These are phyloP conservation scores for Microsporum canis DNA, from an alignment of 2,329 filamentous ascomycete genomes.

Conservation along the genomic window DNA sequence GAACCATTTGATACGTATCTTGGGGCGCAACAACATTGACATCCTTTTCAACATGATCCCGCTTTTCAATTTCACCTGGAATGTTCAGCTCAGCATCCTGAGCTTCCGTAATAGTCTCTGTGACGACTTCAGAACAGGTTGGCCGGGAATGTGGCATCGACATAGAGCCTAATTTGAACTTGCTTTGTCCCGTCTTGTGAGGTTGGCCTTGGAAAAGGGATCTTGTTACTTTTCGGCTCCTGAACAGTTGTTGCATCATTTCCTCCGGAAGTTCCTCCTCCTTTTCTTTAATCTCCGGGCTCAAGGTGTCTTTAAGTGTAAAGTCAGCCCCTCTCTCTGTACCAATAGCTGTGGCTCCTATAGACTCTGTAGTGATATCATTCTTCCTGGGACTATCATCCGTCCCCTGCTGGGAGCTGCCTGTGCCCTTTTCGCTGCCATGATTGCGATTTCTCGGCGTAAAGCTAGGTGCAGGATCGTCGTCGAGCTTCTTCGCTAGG, in stretches of 20 bases:
- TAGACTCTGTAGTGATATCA: background rate
- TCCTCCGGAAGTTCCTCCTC: conserved; percentile 44
- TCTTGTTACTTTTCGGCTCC: conserved; percentile 47
- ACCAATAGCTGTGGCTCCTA: background rate
- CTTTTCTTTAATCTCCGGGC: conserved; percentile 8
- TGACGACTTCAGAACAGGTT: background rate
- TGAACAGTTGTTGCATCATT: conserved; percentile 51
- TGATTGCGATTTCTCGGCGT: background rate
- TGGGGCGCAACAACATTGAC: conserved; percentile 3
- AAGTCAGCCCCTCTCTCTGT: background rate
- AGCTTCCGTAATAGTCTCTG: background rate
- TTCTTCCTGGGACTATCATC: background rate
- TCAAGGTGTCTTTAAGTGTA: background rate
- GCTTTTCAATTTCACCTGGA: background rate
- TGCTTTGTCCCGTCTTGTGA: background rate
- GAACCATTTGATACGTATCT: conserved; percentile 56
- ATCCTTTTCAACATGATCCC: background rate
- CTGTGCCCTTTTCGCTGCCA: background rate
- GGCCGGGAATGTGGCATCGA: no score
- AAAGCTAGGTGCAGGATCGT: conserved; percentile 22
- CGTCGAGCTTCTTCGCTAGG: conserved; percentile 48
- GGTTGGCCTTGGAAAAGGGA: conserved; percentile 37
- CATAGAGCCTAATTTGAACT: background rate
- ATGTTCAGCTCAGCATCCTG: background rate
- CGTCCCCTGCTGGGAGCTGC: background rate